Evolutionary conservation across 129 eudicot species (phyloP), one percentile per base, ranked within the genome.

Genomic region (Dittrichia graveolens): DNA sequence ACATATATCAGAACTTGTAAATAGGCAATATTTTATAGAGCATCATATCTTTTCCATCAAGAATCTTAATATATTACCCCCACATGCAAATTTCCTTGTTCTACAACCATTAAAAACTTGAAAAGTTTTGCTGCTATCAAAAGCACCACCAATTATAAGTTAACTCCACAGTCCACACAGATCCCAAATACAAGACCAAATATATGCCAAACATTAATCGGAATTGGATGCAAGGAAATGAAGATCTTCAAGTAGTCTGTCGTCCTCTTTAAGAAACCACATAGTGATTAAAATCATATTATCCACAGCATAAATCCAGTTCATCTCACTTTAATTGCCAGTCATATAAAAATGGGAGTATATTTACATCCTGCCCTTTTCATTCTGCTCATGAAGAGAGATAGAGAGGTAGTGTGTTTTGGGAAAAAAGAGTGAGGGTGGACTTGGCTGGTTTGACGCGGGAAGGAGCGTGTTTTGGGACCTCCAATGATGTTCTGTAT

Each of bases 1-100:
- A 45, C 54, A 16, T 19, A 6, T 18, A 11, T 80, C 42, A 80
- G 84, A 60, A 63, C 62, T 58, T 11, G 68, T 56, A 50, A 11
- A 39, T n/a, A 61, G 3, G 11, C 14, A 43, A 62, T 67, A 34
- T 8, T 66, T 58, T 38, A 55, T 45, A 42, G 48, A 72, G 34
- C 74, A 59, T 24, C 45, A n/a, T 45, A 41, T 66, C 13, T 53
- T 35, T 37, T 65, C 58, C 35, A 55, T 35, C 52, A 53, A 65
- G 48, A 43, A 54, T 53, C 67, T 11, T 24, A 24, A 62, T 39
- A 16, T 18, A 7, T 40, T 43, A 56, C 68, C 67, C 67, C 9
- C 0, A 54, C 39, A 67, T 1, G 40, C 66, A 14, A 24, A 63
- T 54, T 50, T 55, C 10, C 47, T 50, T 3, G 50, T 39, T 40